Evolutionary conservation across 441 rosid genomes (phyloP).

Genomic region (Brassica hybrid): DNA sequence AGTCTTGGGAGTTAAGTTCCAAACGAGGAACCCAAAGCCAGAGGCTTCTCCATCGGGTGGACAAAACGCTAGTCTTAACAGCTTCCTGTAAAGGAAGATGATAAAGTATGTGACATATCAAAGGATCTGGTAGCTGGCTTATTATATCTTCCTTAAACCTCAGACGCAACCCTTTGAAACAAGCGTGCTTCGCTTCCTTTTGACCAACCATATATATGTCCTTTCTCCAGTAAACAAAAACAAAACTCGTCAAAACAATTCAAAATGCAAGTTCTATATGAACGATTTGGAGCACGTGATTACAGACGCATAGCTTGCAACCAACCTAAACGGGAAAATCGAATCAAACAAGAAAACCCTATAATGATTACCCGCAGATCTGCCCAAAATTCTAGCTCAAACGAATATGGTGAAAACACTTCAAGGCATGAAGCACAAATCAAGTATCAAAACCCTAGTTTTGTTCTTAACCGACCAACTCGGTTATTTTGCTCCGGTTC

Average conservation of each 20-base stretch:
- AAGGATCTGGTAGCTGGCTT: neutral
- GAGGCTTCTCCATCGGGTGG: neutral
- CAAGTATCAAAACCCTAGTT: neutral
- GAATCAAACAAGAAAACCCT: too few relatives aligned
- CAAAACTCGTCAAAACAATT: neutral
- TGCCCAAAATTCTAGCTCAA: too few relatives aligned
- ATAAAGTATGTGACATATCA: neutral
- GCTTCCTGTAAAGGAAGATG: neutral
- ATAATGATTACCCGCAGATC: too few relatives aligned
- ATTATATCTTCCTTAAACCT: neutral
- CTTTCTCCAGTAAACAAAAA: neutral
- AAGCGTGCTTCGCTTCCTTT: neutral
- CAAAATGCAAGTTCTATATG: neutral
- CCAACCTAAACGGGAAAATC: too few relatives aligned
- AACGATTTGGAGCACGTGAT: too few relatives aligned
- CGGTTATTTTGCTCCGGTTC: neutral
- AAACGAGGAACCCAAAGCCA: conserved; percentile 8
- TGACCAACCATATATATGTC: neutral
- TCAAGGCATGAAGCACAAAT: neutral
- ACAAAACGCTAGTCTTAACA: neutral
- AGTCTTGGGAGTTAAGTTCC: accelerated
- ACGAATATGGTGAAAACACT: neutral
- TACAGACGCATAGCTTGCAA: too few relatives aligned
- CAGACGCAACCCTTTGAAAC: neutral
- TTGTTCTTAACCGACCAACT: neutral